Base-by-base conservation (phyloP, 768 basidiomycete species). In the Ephemerocybe angulata region DNA sequence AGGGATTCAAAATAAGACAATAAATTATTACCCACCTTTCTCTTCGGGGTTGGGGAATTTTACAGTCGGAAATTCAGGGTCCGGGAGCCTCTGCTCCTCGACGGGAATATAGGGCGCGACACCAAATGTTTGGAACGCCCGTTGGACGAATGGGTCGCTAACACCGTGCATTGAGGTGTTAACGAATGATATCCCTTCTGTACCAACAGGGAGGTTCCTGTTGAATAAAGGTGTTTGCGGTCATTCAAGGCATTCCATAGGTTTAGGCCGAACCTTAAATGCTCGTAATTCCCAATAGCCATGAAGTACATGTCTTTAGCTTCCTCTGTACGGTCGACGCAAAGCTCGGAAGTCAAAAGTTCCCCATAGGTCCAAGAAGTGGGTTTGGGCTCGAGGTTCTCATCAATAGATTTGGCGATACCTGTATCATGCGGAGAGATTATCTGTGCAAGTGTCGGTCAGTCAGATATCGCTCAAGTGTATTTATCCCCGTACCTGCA, bases 121-220 rank as follows among this genome's bases (percentile, higher is more conserved):
- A 4, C 84, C 84, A 54, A 82, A 84, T 3, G 69, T 57, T 35
- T 74, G 69, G 56, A 94, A 87, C 0, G 83, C 86, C 48, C 73
- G 66, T 7, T 67, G 69, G 37, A 83, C 76, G 60, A 87, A 87
- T 4, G 74, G 68, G 65, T 93, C 79, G 60, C 90, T 85, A 51
- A 95, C 93, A 0, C 93, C 93, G 61, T 95, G 93, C 88, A 95
- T 86, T 0, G 92, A 88, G 0, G 93, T 95, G 64, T 92, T 91
- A 19, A 91, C 87, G 60, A 94, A 90, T 60, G 76, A 81, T 57
- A 86, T 24, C 5, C 24, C 54, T 4, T 70, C 33, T 1, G 70
- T 63, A 4, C 61, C 58, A 0, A 69, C 59, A 58, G 82, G 84
- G 24, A 76, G 55, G 46, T 58, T 35, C 41, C 73, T 78, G 52